phyloP scores from a whole-genome alignment of 1,284 basidiomycete genomes.

The Coniophora puteana region DNA sequence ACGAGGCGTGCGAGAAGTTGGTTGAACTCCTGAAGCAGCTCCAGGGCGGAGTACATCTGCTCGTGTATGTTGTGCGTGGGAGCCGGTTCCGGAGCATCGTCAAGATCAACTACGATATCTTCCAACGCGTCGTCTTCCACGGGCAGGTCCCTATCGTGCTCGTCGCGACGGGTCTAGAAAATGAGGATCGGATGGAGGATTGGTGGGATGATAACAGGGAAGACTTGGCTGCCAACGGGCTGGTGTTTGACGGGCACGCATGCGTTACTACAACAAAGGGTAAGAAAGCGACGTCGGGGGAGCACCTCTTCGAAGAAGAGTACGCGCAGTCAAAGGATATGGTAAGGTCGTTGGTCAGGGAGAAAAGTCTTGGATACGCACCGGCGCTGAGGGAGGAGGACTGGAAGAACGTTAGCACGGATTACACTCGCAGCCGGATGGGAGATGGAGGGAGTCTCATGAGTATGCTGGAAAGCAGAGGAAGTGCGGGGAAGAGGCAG shows the following conservation, averaged over 20 bases:
- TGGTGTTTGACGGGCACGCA: slow-evolving; percentile 12
- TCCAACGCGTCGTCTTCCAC: slow-evolving; percentile 13
- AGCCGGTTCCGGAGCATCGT: slow-evolving; percentile 11
- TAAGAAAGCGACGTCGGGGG: not conserved
- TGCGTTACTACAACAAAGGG: slow-evolving; percentile 11
- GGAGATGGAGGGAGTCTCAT: too few species aligned
- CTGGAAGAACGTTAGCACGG: too few species aligned
- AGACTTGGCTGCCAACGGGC: slow-evolving; percentile 5
- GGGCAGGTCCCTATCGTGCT: slow-evolving; percentile 16
- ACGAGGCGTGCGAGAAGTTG: too few species aligned
- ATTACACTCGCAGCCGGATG: too few species aligned
- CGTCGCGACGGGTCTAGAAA: slow-evolving; percentile 15
- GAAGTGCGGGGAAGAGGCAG: too few species aligned
- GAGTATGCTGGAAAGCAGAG: too few species aligned
- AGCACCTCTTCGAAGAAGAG: too few species aligned
- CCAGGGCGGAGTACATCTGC: slow-evolving; percentile 17
- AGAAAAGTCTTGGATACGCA: too few species aligned
- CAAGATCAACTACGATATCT: slow-evolving; percentile 18
- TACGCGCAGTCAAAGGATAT: too few species aligned
- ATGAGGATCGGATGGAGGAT: slow-evolving; percentile 11
- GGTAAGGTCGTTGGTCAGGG: too few species aligned
- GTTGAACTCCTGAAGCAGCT: slow-evolving; percentile 25
- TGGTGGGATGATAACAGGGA: slow-evolving; percentile 10
- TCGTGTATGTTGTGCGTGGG: slow-evolving; percentile 29
- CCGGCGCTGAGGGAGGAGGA: too few species aligned